phyloP scores from a whole-genome alignment of 768 basidiomycete genomes.

The Auriculariales sp. region DNA sequence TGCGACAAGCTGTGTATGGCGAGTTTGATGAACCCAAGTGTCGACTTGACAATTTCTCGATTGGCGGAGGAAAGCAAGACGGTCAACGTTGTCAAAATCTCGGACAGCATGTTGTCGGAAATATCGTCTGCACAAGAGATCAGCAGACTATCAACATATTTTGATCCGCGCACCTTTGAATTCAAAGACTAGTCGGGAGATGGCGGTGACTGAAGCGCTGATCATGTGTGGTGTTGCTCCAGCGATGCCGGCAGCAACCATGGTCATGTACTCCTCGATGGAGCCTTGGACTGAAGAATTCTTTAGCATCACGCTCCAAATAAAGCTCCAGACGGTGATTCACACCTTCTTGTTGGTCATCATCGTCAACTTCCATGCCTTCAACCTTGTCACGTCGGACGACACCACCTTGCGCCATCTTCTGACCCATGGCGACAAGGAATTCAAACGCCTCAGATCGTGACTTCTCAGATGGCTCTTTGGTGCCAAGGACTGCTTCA shows the following conservation, averaged over 20 bases:
- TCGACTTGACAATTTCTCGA: conserved; percentile 95
- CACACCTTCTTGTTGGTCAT: conserved; percentile 28
- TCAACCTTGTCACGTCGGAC: conserved; percentile 66
- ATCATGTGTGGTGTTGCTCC: conserved; percentile 96
- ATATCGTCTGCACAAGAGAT: conserved; percentile 37
- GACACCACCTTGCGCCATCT: conserved; percentile 78
- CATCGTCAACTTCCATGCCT: conserved; percentile 65
- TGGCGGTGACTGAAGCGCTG: conserved; percentile 87
- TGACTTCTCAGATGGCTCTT: conserved; percentile 91
- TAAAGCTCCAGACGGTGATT: conserved; percentile 5
- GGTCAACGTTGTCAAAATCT: conserved; percentile 73
- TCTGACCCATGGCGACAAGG: conserved; percentile 79
- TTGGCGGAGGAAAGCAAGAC: conserved; percentile 90
- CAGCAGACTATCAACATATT: background rate
- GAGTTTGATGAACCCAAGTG: conserved; percentile 89
- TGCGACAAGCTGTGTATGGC: conserved; percentile 71
- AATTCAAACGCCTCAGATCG: conserved; percentile 81
- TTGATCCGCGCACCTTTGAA: conserved; percentile 57
- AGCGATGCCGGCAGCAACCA: conserved; percentile 89
- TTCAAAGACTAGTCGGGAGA: conserved; percentile 89
- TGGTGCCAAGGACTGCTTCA: conserved; percentile 88
- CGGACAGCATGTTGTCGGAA: conserved; percentile 55
- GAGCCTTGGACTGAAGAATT: conserved; percentile 41
- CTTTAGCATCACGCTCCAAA: conserved; percentile 10
- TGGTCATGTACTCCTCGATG: conserved; percentile 88